These are phyloP conservation scores for Leucosporidium creatinivorum DNA, from an alignment of 768 basidiomycete species.

Conservation along the genomic window DNA sequence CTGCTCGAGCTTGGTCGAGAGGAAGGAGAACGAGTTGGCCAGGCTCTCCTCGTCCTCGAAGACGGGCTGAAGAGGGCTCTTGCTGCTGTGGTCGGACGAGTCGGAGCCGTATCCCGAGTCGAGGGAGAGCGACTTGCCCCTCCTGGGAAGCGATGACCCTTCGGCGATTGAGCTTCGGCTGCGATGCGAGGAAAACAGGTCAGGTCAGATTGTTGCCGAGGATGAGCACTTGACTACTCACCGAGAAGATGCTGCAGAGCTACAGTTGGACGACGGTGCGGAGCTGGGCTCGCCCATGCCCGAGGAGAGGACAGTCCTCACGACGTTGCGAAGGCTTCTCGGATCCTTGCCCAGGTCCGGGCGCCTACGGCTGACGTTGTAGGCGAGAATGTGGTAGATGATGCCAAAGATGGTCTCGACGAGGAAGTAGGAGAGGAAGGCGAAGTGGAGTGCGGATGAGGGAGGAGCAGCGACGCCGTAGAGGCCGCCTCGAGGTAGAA, in stretches of 20 bases:
- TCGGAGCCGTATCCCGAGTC: conserved; percentile 5
- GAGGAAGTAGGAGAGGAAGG: conserved; percentile 20
- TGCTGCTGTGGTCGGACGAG: neutral
- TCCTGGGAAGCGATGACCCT: too few species aligned
- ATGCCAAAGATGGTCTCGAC: conserved; percentile 28
- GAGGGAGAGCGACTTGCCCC: too few species aligned
- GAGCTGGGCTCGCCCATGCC: conserved; percentile 6
- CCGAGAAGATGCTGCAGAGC: neutral
- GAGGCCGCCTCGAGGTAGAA: neutral
- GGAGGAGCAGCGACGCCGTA: neutral
- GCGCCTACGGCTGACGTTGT: conserved; percentile 14
- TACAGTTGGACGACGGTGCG: neutral
- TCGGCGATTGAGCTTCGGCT: too few species aligned
- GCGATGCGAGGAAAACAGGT: too few species aligned
- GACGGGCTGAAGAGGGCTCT: neutral
- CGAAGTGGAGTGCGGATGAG: conserved; percentile 7
- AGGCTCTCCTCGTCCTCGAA: neutral
- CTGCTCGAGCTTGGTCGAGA: neutral
- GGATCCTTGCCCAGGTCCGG: conserved; percentile 13
- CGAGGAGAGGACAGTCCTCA: conserved; percentile 30
- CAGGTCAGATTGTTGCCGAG: too few species aligned
- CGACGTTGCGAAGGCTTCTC: conserved; percentile 22
- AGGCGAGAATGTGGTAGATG: conserved; percentile 25
- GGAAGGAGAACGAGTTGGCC: neutral
- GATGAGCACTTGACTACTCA: neutral